These are phyloP conservation scores for Leersia perrieri DNA, from an alignment of 176 grass and related monocot species.

Conservation along the genomic window DNA sequence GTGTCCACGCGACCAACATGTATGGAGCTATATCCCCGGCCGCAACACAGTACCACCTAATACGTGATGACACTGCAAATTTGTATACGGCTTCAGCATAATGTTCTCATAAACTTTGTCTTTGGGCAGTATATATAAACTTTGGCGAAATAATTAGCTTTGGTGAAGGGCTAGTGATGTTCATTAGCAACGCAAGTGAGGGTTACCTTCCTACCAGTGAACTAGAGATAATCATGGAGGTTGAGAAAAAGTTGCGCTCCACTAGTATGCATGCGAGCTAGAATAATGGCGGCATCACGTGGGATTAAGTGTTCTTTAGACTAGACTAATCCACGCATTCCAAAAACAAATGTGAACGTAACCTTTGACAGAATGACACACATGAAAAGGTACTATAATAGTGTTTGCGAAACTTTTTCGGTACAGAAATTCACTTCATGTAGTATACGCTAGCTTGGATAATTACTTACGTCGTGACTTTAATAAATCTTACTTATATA, in stretches of 20 bases:
- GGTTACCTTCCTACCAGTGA: background rate
- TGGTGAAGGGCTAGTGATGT: background rate
- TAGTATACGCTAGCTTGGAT: background rate
- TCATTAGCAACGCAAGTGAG: background rate
- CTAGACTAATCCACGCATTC: slow-evolving; percentile 2
- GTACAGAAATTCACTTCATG: background rate
- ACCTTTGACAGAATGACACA: slow-evolving; percentile 16
- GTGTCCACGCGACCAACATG: background rate
- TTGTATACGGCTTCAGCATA: too few species aligned
- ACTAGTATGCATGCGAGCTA: slow-evolving; percentile 15
- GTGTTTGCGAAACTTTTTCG: background rate
- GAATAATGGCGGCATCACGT: slow-evolving; percentile 36
- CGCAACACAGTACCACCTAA: background rate
- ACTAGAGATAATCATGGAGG: slow-evolving; percentile 31
- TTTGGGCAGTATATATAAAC: too few species aligned
- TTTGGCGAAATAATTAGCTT: background rate
- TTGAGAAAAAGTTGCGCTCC: background rate
- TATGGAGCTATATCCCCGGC: background rate
- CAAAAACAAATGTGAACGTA: slow-evolving; percentile 16
- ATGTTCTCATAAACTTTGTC: too few species aligned
- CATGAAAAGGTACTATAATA: background rate
- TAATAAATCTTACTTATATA: background rate
- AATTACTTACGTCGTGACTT: background rate
- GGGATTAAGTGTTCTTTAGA: background rate
- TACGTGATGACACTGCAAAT: too few species aligned